phyloP scores from a whole-genome alignment of 768 basidiomycete species.

The Hydnomerulius pinastri region DNA sequence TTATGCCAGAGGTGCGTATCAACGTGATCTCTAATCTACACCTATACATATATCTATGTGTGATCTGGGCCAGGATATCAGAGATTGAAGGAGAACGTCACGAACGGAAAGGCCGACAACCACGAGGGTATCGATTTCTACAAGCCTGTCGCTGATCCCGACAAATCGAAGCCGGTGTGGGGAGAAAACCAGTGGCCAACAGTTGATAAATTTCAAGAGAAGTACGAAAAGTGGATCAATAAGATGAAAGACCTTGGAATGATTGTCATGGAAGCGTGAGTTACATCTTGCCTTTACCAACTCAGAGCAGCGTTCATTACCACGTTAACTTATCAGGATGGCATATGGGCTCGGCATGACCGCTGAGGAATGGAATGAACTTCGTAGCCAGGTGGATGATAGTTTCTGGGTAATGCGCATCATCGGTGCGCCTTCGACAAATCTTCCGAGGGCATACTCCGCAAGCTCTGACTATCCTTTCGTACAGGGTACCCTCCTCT shows the following conservation, averaged over 20 bases:
- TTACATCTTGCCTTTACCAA: conserved; percentile 3
- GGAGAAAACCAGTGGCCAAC: conserved; percentile 89
- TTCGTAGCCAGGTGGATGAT: conserved; percentile 73
- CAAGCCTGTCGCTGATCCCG: conserved; percentile 66
- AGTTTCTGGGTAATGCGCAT: conserved; percentile 90
- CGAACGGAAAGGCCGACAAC: conserved; percentile 79
- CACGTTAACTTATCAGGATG: conserved; percentile 54
- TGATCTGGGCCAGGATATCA: conserved; percentile 62
- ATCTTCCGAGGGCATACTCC: background rate
- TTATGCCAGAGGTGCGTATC: conserved; percentile 64
- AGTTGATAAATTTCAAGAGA: conserved; percentile 55
- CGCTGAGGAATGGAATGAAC: conserved; percentile 63
- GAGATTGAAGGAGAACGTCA: conserved; percentile 80
- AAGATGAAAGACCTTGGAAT: conserved; percentile 86
- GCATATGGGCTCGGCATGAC: conserved; percentile 77
- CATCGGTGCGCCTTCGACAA: conserved; percentile 52
- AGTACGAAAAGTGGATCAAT: conserved; percentile 73
- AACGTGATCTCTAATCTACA: background rate
- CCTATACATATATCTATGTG: background rate
- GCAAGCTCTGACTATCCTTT: background rate
- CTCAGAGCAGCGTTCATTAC: background rate
- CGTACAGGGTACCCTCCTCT: conserved; percentile 81
- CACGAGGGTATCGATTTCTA: conserved; percentile 88
- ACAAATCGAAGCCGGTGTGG: conserved; percentile 72
- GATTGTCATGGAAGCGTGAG: conserved; percentile 85